Conservation (phyloP, 1,284 basidiomycete species). For the Ceratobasidium papillatum region DNA sequence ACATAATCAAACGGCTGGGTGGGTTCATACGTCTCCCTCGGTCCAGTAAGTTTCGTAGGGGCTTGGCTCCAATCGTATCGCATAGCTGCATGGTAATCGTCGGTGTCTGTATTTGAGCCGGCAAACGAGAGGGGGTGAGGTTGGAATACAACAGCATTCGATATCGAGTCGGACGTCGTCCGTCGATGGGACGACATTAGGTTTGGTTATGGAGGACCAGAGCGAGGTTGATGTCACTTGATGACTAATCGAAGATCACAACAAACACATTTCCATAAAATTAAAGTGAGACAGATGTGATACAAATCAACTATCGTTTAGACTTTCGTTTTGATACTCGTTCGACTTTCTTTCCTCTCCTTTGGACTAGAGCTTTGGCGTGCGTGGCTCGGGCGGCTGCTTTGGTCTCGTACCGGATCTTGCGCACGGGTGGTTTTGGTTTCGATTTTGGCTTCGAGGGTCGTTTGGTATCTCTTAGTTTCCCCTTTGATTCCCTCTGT, state of each 20-base stretch:
- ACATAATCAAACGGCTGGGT: no score
- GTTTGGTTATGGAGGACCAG: not conserved
- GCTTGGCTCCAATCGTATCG: no score
- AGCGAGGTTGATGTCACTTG: conserved; percentile 37
- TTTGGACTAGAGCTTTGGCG: conserved; percentile 9
- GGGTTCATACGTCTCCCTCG: no score
- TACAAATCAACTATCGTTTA: conserved; percentile 9
- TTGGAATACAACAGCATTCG: not conserved
- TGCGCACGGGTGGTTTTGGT: conserved; percentile 12
- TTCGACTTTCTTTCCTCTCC: conserved; percentile 1
- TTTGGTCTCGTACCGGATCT: conserved; percentile 69
- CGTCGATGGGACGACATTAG: conserved; percentile 14
- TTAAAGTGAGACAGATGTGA: no score
- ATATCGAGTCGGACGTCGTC: conserved; percentile 26
- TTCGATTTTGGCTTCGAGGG: conserved; percentile 6
- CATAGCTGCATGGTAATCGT: conserved; percentile 25
- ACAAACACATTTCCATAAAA: conserved; percentile 25
- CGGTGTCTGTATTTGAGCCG: not conserved
- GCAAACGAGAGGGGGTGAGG: conserved; percentile 22
- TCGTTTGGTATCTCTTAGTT: conserved; percentile 49
- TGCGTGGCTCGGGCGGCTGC: conserved; percentile 60
- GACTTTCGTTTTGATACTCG: not conserved
- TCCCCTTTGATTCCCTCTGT: conserved; percentile 43
- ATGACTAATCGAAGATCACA: conserved; percentile 39
- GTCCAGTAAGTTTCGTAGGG: no score